Percentiles rank a stretch among this genome's conserved stretches.
Conservation (phyloP, 1,284 basidiomycete species). For the Neolentinus lepideus region DNA sequence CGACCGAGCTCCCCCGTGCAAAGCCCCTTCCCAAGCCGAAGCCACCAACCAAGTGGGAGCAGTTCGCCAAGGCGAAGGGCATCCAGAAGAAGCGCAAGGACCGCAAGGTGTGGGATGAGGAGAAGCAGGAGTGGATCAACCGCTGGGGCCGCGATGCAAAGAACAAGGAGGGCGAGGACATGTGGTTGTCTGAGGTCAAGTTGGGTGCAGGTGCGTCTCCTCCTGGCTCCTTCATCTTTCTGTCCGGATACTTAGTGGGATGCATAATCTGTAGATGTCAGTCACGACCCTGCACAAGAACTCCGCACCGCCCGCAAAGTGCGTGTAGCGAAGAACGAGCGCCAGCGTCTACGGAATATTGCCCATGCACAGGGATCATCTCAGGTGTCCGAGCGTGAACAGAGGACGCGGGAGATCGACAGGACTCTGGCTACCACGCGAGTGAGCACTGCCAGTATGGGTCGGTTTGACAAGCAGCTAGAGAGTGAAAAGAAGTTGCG, state of each 20-base stretch:
- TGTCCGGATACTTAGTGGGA: no score
- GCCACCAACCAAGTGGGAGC: constrained; percentile 94
- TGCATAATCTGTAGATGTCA: constrained; percentile 50
- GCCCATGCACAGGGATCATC: constrained; percentile 41
- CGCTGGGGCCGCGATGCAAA: constrained; percentile 91
- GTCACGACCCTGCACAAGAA: constrained; percentile 73
- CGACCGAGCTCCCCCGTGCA: constrained; percentile 76
- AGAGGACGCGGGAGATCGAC: constrained; percentile 73
- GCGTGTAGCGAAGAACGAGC: constrained; percentile 80
- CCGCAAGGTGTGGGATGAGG: constrained; percentile 91
- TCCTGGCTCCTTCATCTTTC: constrained; percentile 1
- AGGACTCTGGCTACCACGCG: constrained; percentile 75
- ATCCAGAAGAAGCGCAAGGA: constrained; percentile 81
- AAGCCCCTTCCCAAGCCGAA: constrained; percentile 94
- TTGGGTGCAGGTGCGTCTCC: constrained; percentile 74
- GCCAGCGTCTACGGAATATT: constrained; percentile 76
- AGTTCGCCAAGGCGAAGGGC: constrained; percentile 91
- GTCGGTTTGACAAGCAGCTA: constrained; percentile 84
- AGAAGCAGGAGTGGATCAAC: constrained; percentile 88
- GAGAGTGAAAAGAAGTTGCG: constrained; percentile 87
- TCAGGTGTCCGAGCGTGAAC: constrained; percentile 29
- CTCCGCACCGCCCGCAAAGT: constrained; percentile 77
- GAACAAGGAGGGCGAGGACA: constrained; percentile 84
- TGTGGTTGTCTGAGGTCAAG: constrained; percentile 93
- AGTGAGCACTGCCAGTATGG: constrained; percentile 88